These are phyloP conservation scores for Globisporangium sylvaticum DNA, from an alignment of 352 stramenopile species.

Conservation along the genomic window DNA sequence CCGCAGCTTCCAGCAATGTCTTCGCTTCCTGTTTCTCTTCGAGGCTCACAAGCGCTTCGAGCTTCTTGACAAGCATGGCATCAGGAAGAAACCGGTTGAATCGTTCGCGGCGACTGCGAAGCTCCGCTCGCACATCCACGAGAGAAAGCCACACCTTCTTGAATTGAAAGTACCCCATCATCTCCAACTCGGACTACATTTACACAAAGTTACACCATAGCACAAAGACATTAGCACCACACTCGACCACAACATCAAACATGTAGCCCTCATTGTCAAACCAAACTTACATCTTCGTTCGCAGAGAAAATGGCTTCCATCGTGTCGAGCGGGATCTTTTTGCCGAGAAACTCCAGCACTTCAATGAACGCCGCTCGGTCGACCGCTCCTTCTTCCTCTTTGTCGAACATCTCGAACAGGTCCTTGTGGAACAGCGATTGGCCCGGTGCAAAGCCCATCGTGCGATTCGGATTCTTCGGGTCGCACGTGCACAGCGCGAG, in stretches of 20 bases:
- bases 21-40: conserved; percentile 67
- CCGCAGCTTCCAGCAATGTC: conserved; percentile 51
- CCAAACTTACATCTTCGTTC: conserved; percentile 61
- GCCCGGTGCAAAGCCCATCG: conserved; percentile 59
- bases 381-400: conserved; percentile 59
- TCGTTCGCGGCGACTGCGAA: conserved; percentile 48
- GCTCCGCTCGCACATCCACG: conserved; percentile 62
- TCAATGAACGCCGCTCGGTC: conserved; percentile 66
- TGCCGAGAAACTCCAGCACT: conserved; percentile 63
- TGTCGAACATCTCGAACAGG: conserved; percentile 81
- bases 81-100: conserved; percentile 68
- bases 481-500: conserved; percentile 77
- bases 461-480: conserved; percentile 69
- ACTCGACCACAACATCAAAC: neutral
- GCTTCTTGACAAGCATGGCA: conserved; percentile 49
- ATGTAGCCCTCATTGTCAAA: neutral
- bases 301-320: conserved; percentile 64
- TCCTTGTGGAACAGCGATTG: conserved; percentile 74
- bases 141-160: conserved; percentile 69
- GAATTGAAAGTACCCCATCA: conserved; percentile 70
- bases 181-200: conserved; percentile 53
- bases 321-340: conserved; percentile 54
- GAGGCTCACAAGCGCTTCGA: conserved; percentile 54
- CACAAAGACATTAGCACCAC: neutral
- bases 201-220: neutral